These are phyloP conservation scores for Suillus hirtellus DNA, from an alignment of 768 basidiomycete species.

Conservation along the genomic window DNA sequence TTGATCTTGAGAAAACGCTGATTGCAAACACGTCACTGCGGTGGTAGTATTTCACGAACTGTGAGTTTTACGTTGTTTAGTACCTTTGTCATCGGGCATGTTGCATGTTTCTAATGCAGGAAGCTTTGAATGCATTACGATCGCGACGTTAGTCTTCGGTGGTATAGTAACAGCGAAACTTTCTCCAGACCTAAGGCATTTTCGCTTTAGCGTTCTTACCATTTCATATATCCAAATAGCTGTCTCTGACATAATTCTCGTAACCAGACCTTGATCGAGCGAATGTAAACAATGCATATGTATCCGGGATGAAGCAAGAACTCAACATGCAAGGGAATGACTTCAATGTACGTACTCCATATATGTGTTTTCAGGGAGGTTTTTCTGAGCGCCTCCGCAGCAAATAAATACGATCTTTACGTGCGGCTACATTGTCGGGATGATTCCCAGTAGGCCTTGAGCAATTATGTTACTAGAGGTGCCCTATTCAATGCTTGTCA, in stretches of 20 bases:
- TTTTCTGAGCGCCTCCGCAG: conserved; percentile 25
- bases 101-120: not conserved
- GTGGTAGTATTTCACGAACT: conserved; percentile 63
- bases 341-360: conserved; percentile 46
- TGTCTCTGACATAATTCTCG: conserved; percentile 12
- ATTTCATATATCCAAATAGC: conserved; percentile 1
- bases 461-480: not conserved
- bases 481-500: conserved; percentile 21
- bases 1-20: conserved; percentile 11
- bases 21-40: conserved; percentile 13
- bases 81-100: not conserved
- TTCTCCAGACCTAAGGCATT: not conserved
- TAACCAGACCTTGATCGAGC: conserved; percentile 62
- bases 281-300: conserved; percentile 72
- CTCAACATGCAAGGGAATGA: conserved; percentile 64
- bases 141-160: not conserved
- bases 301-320: conserved; percentile 79
- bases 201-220: not conserved
- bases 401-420: conserved; percentile 73
- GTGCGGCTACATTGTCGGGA: conserved; percentile 74
- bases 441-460: conserved; percentile 57
- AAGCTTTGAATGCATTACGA: not conserved
- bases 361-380: not conserved
- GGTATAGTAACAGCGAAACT: not conserved
- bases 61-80: conserved; percentile 36